These are phyloP conservation scores for Climacium dendroides DNA, from an alignment of 225 moss, liverwort and hornwort genomes.

Conservation along the genomic window DNA sequence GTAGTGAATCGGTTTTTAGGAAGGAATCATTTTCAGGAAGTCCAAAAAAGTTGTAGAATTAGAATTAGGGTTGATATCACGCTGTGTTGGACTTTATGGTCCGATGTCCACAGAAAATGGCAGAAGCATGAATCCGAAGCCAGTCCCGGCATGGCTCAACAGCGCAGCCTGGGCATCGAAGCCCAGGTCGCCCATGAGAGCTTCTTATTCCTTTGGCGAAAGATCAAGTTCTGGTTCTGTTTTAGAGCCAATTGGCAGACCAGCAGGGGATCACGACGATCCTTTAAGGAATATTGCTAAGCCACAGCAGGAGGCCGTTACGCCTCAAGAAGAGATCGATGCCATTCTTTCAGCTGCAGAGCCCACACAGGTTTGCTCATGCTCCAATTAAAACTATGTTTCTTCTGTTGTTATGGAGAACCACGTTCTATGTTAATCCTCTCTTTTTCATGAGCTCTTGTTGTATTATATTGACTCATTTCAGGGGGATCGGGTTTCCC, in stretches of 20 bases:
- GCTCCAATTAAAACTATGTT: background rate
- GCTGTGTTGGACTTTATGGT: constrained; percentile 4
- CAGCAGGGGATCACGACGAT: constrained; percentile 7
- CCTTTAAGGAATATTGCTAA: background rate
- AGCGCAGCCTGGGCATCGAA: constrained; percentile 44
- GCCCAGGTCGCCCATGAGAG: constrained; percentile 33
- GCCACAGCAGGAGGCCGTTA: constrained; percentile 1
- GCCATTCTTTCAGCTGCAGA: background rate
- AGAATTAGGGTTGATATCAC: constrained; percentile 17
- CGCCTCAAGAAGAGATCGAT: constrained; percentile 13
- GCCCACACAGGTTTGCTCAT: background rate
- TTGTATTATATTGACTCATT: background rate
- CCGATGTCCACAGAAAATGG: constrained; percentile 45
- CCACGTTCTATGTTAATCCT: background rate
- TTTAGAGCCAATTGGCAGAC: constrained; percentile 4
- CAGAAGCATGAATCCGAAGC: constrained; percentile 33
- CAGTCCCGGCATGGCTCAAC: constrained; percentile 47
- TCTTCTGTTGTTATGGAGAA: background rate
- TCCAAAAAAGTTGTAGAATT: background rate
- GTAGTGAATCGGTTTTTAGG: background rate
- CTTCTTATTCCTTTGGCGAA: constrained; percentile 36
- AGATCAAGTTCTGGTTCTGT: constrained; percentile 17
- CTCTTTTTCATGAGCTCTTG: background rate
- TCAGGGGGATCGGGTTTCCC: background rate
- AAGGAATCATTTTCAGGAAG: background rate